Evolutionary conservation across 495 filamentous ascomycete species (phyloP).

Genomic region (Aspergillus nanangensis): DNA sequence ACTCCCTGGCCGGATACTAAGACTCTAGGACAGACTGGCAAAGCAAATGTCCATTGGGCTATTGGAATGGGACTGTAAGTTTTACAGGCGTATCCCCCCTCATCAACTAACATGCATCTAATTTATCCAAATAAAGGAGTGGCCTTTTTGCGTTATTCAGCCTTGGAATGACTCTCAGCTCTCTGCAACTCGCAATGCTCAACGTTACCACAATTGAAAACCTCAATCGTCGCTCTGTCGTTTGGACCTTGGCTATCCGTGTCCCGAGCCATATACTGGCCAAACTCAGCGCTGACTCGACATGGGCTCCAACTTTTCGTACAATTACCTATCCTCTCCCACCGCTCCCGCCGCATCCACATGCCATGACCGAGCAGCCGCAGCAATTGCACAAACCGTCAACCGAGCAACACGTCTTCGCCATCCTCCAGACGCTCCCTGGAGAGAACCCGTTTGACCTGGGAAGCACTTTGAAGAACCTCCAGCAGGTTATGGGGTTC

Average conservation of each 20-base stretch:
- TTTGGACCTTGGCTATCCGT: conserved; percentile 73
- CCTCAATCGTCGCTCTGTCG: conserved; percentile 53
- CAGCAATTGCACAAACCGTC: conserved; percentile 4
- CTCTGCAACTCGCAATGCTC: conserved; percentile 58
- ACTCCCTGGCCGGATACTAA: conserved; percentile 6
- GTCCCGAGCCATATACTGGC: conserved; percentile 51
- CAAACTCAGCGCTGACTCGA: conserved; percentile 25
- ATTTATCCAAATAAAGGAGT: conserved; percentile 30
- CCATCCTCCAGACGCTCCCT: conserved; percentile 64
- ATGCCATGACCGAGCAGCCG: not conserved
- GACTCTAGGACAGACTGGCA: conserved; percentile 19
- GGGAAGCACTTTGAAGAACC: conserved; percentile 57
- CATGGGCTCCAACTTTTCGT: conserved; percentile 39
- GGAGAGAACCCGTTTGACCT: conserved; percentile 81
- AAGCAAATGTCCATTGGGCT: conserved; percentile 47
- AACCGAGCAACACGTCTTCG: conserved; percentile 58
- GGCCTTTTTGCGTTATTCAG: conserved; percentile 74
- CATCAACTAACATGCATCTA: conserved; percentile 4
- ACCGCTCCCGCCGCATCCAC: conserved; percentile 2
- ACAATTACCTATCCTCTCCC: conserved; percentile 43
- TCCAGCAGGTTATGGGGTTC: conserved; percentile 69
- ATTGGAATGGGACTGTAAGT: conserved; percentile 54
- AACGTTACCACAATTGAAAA: conserved; percentile 85
- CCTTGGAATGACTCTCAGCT: conserved; percentile 65
- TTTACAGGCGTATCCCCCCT: conserved; percentile 4